These are phyloP conservation scores for Rhododendron mucronatum DNA, from an alignment of 148 eudicot genomes.

Conservation along the genomic window DNA sequence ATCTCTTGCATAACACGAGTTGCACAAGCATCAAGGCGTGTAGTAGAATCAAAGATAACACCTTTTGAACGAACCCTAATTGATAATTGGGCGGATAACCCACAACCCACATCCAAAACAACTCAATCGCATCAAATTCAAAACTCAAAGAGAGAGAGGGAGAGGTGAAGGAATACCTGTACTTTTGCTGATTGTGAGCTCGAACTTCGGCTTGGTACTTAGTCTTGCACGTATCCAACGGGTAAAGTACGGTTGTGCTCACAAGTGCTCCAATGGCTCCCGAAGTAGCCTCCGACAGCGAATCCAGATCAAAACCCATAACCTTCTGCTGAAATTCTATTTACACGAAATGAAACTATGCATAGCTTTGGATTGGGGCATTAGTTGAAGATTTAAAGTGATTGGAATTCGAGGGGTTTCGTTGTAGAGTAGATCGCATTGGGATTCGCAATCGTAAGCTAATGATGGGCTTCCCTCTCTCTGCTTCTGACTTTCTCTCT, in stretches of 20 bases:
- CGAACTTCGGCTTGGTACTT: slow-evolving; percentile 87
- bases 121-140: background rate
- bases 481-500: background rate
- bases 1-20: too few relatives aligned
- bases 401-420: background rate
- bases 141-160: background rate
- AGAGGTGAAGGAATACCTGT: slow-evolving; percentile 42
- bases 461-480: background rate
- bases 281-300: slow-evolving; percentile 80
- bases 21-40: too few relatives aligned
- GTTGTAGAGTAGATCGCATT: background rate
- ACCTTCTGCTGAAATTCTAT: background rate
- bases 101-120: background rate
- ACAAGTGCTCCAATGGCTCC: slow-evolving; percentile 90
- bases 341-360: background rate
- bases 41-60: too few relatives aligned
- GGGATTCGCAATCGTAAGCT: slow-evolving; percentile 3
- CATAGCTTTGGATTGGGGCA: too few relatives aligned
- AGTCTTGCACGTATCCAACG: slow-evolving; percentile 89
- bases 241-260: slow-evolving; percentile 81
- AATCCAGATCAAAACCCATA: slow-evolving; percentile 77
- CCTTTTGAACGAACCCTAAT: background rate
- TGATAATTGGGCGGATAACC: background rate
- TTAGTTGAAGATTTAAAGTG: background rate
- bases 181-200: slow-evolving; percentile 47